Evolutionary conservation across 768 basidiomycete species (phyloP).

Genomic region (Lentinula detonsa): DNA sequence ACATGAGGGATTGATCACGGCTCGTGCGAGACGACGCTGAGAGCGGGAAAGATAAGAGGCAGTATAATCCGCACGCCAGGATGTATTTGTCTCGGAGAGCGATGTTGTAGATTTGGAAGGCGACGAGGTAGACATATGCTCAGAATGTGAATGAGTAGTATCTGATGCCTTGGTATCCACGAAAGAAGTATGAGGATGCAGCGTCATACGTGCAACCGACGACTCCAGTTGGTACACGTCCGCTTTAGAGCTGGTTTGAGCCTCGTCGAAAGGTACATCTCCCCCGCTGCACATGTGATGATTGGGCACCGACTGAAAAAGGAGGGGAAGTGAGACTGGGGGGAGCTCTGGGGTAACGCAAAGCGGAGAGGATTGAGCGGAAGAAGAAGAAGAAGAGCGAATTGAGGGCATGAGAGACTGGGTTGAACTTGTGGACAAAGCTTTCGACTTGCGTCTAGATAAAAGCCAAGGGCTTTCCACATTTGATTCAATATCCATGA

Average conservation of each 20-base stretch:
- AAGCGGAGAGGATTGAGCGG: constrained; percentile 1
- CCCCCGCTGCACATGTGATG: not conserved
- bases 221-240: not conserved
- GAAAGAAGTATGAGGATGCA: not conserved
- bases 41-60: constrained; percentile 1
- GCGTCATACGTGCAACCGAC: not conserved
- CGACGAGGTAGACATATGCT: not conserved
- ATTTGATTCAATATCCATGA: not conserved
- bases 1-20: not conserved
- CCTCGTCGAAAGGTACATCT: not conserved
- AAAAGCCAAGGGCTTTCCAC: not conserved
- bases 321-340: not conserved
- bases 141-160: not conserved
- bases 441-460: not conserved
- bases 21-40: not conserved
- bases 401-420: not conserved
- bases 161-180: not conserved
- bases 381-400: not conserved
- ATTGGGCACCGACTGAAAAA: not conserved
- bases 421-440: not conserved
- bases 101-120: not conserved
- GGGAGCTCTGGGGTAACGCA: not conserved
- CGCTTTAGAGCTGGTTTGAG: not conserved
- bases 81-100: not conserved
- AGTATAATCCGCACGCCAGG: not conserved